phyloP scores from a whole-genome alignment of 345 rosid species.

The Arabidopsis arenosa region DNA sequence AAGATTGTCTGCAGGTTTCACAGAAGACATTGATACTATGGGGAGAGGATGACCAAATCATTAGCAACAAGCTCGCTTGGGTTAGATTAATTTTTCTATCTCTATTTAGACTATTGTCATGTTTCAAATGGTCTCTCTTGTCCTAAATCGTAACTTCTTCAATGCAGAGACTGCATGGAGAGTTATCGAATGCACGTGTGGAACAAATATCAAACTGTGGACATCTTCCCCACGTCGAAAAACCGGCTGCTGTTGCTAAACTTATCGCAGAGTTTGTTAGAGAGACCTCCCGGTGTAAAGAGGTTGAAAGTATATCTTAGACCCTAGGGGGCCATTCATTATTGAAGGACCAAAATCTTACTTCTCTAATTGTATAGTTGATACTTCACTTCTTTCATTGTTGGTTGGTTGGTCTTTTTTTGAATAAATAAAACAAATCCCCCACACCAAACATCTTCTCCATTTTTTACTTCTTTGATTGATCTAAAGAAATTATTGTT shows the following conservation, averaged over 20 bases:
- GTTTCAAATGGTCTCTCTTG: conserved; percentile 5
- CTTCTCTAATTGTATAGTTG: too few relatives aligned
- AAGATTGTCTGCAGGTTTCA: conserved; percentile 54
- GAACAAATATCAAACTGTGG: conserved; percentile 82
- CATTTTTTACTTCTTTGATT: conserved; percentile 19
- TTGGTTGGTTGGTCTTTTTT: too few relatives aligned
- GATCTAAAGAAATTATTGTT: conserved; percentile 2
- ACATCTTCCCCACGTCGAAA: conserved; percentile 91
- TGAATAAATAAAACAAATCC: neutral
- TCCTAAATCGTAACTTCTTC: conserved; percentile 17
- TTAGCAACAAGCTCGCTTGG: conserved; percentile 78
- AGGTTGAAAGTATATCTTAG: conserved; percentile 45
- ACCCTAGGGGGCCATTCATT: neutral
- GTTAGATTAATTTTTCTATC: conserved; percentile 55
- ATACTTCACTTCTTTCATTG: too few relatives aligned
- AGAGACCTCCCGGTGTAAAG: conserved; percentile 49
- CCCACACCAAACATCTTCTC: conserved; percentile 15
- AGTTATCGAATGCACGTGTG: conserved; percentile 65
- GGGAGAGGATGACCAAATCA: conserved; percentile 89
- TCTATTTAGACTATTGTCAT: neutral
- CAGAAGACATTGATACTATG: conserved; percentile 83
- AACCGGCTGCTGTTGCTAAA: conserved; percentile 59
- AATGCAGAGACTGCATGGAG: conserved; percentile 73
- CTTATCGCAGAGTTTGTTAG: conserved; percentile 63
- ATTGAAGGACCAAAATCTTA: conserved; percentile 18